These are phyloP conservation scores for Phallus indusiatus DNA, from an alignment of 768 basidiomycete genomes.

Conservation along the genomic window DNA sequence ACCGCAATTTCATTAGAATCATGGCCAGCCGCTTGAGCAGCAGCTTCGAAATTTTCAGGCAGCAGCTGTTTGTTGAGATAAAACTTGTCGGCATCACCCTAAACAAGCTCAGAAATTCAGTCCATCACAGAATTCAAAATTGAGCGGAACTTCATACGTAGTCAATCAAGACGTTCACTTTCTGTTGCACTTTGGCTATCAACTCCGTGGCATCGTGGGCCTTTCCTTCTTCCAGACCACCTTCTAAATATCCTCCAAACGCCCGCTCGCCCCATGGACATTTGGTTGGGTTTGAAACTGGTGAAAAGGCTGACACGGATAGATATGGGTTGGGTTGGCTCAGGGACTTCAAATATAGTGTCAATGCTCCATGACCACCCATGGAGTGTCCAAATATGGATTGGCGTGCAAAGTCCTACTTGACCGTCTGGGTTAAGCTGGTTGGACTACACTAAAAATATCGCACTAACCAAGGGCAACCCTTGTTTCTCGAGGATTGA, in stretches of 20 bases:
- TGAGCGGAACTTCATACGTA: slow-evolving; percentile 38
- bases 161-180: slow-evolving; percentile 77
- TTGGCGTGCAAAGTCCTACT: slow-evolving; percentile 69
- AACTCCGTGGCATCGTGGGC: slow-evolving; percentile 82
- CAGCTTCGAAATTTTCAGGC: slow-evolving; percentile 80
- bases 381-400: slow-evolving; percentile 96
- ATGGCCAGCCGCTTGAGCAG: slow-evolving; percentile 64
- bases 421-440: neutral
- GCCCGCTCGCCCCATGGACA: slow-evolving; percentile 92
- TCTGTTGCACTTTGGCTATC: slow-evolving; percentile 49
- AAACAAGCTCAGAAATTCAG: neutral
- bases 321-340: slow-evolving; percentile 55
- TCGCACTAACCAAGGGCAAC: slow-evolving; percentile 46
- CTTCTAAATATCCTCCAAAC: slow-evolving; percentile 74
- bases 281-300: slow-evolving; percentile 76
- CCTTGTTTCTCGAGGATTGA: slow-evolving; percentile 58
- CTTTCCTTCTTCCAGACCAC: slow-evolving; percentile 68
- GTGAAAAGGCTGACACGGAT: slow-evolving; percentile 85
- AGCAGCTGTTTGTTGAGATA: slow-evolving; percentile 80
- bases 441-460: neutral
- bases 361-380: slow-evolving; percentile 94
- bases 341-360: slow-evolving; percentile 71
- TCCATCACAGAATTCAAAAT: neutral
- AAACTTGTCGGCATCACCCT: slow-evolving; percentile 80
- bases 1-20: slow-evolving; percentile 71